Evolutionary conservation across 169 alveolate genomes (phyloP).

Genomic region (Plasmodium ovale): DNA sequence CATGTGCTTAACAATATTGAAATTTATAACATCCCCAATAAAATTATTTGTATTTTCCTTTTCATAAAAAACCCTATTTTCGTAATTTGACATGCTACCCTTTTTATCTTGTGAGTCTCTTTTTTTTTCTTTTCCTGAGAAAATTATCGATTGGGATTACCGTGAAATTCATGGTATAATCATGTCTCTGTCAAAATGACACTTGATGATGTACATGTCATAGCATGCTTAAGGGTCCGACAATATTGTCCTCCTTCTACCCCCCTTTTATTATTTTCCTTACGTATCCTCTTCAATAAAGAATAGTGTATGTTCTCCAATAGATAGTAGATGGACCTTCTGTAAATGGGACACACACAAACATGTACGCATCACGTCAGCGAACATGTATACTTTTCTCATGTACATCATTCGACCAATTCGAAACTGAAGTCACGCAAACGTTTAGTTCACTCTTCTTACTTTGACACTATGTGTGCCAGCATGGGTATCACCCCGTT

Average conservation of each 20-base stretch:
- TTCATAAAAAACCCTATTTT: not conserved
- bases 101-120: constrained; percentile 3
- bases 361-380: not conserved
- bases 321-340: constrained; percentile 61
- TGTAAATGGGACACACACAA: not conserved
- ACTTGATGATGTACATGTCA: too few relatives aligned
- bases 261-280: not conserved
- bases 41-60: constrained; percentile 46
- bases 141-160: not conserved
- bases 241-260: not conserved
- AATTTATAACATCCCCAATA: constrained; percentile 43
- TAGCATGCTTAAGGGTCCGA: too few relatives aligned
- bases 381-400: not conserved
- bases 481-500: constrained; percentile 71
- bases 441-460: not conserved
- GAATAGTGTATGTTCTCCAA: constrained; percentile 49
- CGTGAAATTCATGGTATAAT: too few relatives aligned
- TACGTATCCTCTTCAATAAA: constrained; percentile 12
- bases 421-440: not conserved
- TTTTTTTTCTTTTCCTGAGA: constrained; percentile 11
- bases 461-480: constrained; percentile 66
- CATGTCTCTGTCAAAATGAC: too few relatives aligned
- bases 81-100: constrained; percentile 1
- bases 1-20: constrained; percentile 38
- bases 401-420: not conserved